These are phyloP conservation scores for Eucalyptus coolabah DNA, from an alignment of 345 rosid genomes.

Conservation along the genomic window DNA sequence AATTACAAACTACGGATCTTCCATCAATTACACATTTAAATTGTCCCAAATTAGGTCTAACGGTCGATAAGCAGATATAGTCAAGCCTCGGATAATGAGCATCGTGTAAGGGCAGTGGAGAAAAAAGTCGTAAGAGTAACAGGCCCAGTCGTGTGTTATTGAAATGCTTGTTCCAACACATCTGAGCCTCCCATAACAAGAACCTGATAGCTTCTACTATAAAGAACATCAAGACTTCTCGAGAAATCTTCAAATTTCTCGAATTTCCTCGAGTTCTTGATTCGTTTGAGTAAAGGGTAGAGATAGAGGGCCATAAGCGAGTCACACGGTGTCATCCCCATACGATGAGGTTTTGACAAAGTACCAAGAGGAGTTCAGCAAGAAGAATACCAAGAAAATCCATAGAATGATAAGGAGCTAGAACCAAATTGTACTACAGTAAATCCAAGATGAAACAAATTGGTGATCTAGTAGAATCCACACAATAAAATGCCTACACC, in stretches of 20 bases:
- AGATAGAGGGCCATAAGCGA: not conserved
- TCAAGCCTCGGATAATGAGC: not conserved
- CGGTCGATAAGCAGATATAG: not conserved
- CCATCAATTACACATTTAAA: not conserved
- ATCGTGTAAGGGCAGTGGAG: too few species aligned
- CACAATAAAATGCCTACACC: not conserved
- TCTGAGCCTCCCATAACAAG: not conserved
- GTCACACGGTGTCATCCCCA: not conserved
- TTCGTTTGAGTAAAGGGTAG: not conserved
- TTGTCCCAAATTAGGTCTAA: not conserved
- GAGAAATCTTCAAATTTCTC: not conserved
- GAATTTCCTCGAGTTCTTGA: not conserved
- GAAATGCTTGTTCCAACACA: not conserved
- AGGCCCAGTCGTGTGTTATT: not conserved
- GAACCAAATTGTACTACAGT: not conserved
- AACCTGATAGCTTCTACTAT: not conserved
- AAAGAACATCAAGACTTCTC: not conserved
- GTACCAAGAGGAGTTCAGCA: not conserved
- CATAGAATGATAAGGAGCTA: not conserved
- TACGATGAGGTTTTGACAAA: not conserved
- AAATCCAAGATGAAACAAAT: not conserved
- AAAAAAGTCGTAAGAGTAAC: not conserved
- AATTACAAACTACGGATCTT: not conserved
- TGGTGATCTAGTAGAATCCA: not conserved
- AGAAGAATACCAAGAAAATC: not conserved